Evolutionary conservation across 1,284 basidiomycete genomes (phyloP).

Genomic region (Peniophora sp.): DNA sequence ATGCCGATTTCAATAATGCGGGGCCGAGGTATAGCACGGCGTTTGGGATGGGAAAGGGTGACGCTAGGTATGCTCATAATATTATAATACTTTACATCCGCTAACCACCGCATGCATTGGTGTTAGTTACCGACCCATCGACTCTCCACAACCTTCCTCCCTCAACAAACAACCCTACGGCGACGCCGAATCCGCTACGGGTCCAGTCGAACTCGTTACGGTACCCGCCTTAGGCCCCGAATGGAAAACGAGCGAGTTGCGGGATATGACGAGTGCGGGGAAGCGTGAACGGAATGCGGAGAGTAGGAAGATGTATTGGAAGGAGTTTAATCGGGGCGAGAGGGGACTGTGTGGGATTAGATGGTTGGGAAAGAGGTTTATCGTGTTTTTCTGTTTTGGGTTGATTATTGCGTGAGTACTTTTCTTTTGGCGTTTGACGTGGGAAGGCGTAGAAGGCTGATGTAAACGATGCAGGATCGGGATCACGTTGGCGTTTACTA

Average conservation of each 20-base stretch:
- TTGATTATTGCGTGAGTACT: slow-evolving; percentile 54
- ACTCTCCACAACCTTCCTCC: slow-evolving; percentile 10
- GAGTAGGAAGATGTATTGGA: slow-evolving; percentile 48
- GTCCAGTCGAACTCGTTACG: slow-evolving; percentile 75
- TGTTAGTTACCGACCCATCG: slow-evolving; percentile 22
- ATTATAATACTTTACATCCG: slow-evolving; percentile 5
- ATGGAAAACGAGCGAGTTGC: slow-evolving; percentile 74
- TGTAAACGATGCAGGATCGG: slow-evolving; percentile 40
- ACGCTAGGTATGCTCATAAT: slow-evolving; percentile 26
- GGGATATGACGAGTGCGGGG: slow-evolving; percentile 63
- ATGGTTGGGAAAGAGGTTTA: slow-evolving; percentile 55
- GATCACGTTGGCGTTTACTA: slow-evolving; percentile 63
- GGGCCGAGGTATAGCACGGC: slow-evolving; percentile 73
- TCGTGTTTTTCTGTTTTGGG: slow-evolving; percentile 63
- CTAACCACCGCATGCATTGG: not conserved
- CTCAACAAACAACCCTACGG: slow-evolving; percentile 22
- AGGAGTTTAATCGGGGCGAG: slow-evolving; percentile 66
- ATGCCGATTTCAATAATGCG: slow-evolving; percentile 85
- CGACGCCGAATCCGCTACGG: slow-evolving; percentile 20
- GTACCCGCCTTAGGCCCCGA: slow-evolving; percentile 84
- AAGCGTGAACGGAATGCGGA: slow-evolving; percentile 53
- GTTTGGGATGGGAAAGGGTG: slow-evolving; percentile 30
- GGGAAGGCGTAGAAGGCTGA: not conserved
- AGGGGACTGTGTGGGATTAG: slow-evolving; percentile 70
- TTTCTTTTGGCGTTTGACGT: slow-evolving; percentile 1